Conservation (phyloP, 2,329 filamentous ascomycete genomes). For the Penicillium sclerotigenum region DNA sequence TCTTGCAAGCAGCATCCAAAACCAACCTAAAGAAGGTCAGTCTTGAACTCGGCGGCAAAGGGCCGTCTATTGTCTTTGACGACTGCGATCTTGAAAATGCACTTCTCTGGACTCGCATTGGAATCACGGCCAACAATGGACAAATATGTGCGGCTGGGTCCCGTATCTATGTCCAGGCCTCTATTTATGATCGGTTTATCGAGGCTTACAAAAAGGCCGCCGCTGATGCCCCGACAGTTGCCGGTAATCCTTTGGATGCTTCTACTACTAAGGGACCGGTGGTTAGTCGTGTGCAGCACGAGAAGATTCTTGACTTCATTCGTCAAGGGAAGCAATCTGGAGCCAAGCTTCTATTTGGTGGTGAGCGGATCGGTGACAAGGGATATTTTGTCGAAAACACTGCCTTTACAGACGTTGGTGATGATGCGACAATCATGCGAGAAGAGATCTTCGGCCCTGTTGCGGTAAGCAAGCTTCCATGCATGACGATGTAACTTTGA, state of each 20-base stretch:
- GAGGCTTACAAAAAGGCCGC: constrained; percentile 48
- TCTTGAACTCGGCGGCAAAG: constrained; percentile 37
- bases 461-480: constrained; percentile 27
- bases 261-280: constrained; percentile 25
- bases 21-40: constrained; percentile 37
- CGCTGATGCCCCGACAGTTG: constrained; percentile 46
- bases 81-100: constrained; percentile 35
- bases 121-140: constrained; percentile 32
- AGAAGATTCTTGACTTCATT: constrained; percentile 26
- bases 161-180: constrained; percentile 34
- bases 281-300: constrained; percentile 20
- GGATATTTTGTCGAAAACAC: constrained; percentile 65
- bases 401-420: constrained; percentile 51
- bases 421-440: constrained; percentile 45
- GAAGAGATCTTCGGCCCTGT: constrained; percentile 62
- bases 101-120: constrained; percentile 29
- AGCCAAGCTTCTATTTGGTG: constrained; percentile 23
- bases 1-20: constrained; percentile 28
- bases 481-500: neutral
- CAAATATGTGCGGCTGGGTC: constrained; percentile 35
- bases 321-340: constrained; percentile 22
- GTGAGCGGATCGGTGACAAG: constrained; percentile 23
- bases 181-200: constrained; percentile 32
- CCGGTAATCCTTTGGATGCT: constrained; percentile 21
- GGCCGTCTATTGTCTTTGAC: constrained; percentile 34